Base-by-base conservation (phyloP, 306 rosid species). In the Prinsepia uniflora region DNA sequence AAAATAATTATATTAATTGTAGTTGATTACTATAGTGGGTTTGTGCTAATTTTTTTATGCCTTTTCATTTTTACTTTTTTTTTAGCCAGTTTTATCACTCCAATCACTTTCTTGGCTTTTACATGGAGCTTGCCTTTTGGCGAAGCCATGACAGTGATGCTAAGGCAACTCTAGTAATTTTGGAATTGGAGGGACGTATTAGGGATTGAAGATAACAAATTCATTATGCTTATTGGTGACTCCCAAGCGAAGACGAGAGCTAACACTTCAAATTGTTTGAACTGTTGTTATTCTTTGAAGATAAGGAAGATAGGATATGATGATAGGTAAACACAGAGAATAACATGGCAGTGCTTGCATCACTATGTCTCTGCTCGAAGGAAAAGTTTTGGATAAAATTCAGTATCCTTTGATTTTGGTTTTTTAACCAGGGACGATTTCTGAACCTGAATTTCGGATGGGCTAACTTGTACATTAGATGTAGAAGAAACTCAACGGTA, bases 101-200 rank as follows among this genome's bases (percentile, higher is more conserved):
- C 99, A 73, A 94, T 82, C 73, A 91, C 99, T 84, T 94, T 94
- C 80, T 91, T 94, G 73, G 87, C 68, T 72, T 94, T 94, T 1
- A 96, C 97, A 3, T 87, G 91, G 14, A 97, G 90, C 68, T 94
- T 83, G 45, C 96, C 91, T 66, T 92, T 92, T 1, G 99, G 99
- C 0, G 97, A 97, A 71, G 99, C 99, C 99, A 94, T 94, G 5
- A 97, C 86, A 39, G 72, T 79, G 64, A 94, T 83, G 62, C 63
- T 34, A 81, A 91, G 85, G 47, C 90, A 87, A 73, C 91, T 50
- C 18, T n/a, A n/a, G n/a, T 75, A 78, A 39, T 62, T 10, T 43
- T 9, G 79, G 64, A 80, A 67, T 0, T 41, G 81, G 53, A 72
- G 70, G 61, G 86, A 78, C 12, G 55, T 43, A 63, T 52, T 76